Evolutionary conservation across 2,329 filamentous ascomycete species (phyloP).

Genomic region (Colletotrichum musae): DNA sequence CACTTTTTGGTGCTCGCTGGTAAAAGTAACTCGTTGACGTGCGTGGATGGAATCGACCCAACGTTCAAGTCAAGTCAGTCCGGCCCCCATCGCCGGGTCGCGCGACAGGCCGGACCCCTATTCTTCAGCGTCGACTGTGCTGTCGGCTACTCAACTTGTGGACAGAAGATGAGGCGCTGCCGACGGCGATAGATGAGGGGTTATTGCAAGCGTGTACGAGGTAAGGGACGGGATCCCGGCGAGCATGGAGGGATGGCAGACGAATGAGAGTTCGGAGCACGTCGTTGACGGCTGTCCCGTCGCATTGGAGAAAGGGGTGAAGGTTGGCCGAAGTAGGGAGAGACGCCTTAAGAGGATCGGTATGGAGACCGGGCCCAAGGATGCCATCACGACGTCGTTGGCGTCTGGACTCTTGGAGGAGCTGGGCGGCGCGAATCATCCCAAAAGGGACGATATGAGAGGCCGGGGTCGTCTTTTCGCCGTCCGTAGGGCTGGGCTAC

Average conservation of each 20-base stretch:
- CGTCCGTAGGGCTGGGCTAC: constrained; percentile 18
- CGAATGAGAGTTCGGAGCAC: constrained; percentile 16
- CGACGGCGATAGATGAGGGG: constrained; percentile 13
- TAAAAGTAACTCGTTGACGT: constrained; percentile 1
- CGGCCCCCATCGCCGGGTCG: constrained; percentile 10
- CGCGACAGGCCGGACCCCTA: constrained; percentile 19
- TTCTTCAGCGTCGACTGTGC: background rate
- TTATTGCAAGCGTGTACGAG: constrained; percentile 1
- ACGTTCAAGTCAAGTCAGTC: constrained; percentile 26
- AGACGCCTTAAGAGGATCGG: constrained; percentile 6
- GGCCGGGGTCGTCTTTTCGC: constrained; percentile 10
- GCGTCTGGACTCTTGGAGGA: constrained; percentile 13
- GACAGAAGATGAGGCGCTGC: constrained; percentile 7
- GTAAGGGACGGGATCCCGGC: constrained; percentile 27
- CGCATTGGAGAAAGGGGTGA: constrained; percentile 17
- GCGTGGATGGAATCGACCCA: background rate
- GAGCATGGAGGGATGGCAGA: constrained; percentile 10
- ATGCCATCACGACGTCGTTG: constrained; percentile 14
- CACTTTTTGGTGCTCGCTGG: background rate
- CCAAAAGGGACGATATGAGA: constrained; percentile 18
- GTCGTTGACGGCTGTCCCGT: constrained; percentile 17
- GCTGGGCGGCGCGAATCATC: constrained; percentile 8
- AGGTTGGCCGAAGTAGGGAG: constrained; percentile 1
- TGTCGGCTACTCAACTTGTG: constrained; percentile 17
- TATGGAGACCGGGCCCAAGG: constrained; percentile 7